Conservation (phyloP, 1,139 yeast genomes). For the Diutina catenulata region DNA sequence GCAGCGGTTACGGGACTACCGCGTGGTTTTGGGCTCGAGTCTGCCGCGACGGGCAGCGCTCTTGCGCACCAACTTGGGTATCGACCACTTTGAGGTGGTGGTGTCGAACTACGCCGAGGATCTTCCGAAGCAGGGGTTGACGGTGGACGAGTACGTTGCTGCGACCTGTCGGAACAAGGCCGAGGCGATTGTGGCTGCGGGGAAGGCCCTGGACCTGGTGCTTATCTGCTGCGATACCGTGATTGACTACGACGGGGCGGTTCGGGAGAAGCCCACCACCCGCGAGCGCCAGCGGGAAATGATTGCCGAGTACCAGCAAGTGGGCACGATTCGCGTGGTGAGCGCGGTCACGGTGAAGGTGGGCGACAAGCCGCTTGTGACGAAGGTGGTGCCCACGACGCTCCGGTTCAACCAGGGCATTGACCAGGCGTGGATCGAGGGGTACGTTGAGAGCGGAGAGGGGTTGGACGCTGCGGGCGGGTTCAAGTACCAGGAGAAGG, state of each 20-base stretch:
- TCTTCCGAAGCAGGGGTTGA: constrained; percentile 38
- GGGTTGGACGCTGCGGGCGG: constrained; percentile 89
- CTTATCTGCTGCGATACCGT: constrained; percentile 79
- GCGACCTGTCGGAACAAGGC: constrained; percentile 58
- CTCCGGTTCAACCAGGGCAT: constrained; percentile 22
- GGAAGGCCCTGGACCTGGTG: constrained; percentile 22
- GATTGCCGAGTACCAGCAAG: constrained; percentile 35
- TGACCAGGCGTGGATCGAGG: constrained; percentile 40
- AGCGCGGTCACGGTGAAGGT: constrained; percentile 49
- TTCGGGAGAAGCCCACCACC: constrained; percentile 68
- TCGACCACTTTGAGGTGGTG: constrained; percentile 33
- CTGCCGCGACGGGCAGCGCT: constrained; percentile 76
- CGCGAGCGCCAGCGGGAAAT: constrained; percentile 29
- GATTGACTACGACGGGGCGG: constrained; percentile 45
- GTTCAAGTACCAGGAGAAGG: constrained; percentile 67
- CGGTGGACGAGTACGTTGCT: constrained; percentile 52
- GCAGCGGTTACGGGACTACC: too few species aligned
- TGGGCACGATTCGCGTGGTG: constrained; percentile 39
- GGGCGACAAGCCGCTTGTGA: not conserved
- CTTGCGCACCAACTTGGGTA: constrained; percentile 45
- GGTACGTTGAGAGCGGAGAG: constrained; percentile 61
- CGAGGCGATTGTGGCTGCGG: constrained; percentile 38
- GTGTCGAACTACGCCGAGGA: constrained; percentile 67
- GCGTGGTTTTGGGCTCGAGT: constrained; percentile 62
- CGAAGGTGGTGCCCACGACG: constrained; percentile 14